phyloP scores from a whole-genome alignment of 1,284 basidiomycete species.

The Malassezia slooffiae region DNA sequence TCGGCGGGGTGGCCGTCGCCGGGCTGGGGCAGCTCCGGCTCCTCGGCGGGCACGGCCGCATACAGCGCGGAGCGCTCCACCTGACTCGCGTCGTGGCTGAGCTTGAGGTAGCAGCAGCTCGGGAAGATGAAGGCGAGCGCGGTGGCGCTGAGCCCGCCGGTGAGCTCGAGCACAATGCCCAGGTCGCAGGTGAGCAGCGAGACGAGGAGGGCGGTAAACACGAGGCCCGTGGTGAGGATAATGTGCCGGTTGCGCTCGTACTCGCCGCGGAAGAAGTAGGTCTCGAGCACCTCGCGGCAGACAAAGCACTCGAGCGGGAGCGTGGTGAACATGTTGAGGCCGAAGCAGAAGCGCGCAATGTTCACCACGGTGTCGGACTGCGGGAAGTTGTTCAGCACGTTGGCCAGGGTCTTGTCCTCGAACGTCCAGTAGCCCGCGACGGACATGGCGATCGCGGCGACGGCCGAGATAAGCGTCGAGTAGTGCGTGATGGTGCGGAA shows the following conservation, averaged over 20 bases:
- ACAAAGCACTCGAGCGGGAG: conserved; percentile 85
- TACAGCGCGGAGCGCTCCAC: conserved; percentile 17
- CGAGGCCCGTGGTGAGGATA: conserved; percentile 75
- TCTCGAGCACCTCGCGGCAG: conserved; percentile 62
- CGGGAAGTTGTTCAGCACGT: conserved; percentile 46
- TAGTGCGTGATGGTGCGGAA: conserved; percentile 82
- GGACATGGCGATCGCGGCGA: conserved; percentile 53
- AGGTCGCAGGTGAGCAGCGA: conserved; percentile 88
- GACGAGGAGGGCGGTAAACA: conserved; percentile 72
- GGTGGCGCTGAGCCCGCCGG: conserved; percentile 85
- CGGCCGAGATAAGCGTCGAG: conserved; percentile 41
- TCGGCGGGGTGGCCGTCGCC: conserved; percentile 11
- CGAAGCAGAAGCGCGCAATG: conserved; percentile 86
- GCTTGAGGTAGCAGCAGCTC: conserved; percentile 41
- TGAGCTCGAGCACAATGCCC: conserved; percentile 92
- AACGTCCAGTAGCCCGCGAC: conserved; percentile 87
- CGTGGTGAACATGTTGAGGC: conserved; percentile 96
- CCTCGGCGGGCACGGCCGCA: not conserved
- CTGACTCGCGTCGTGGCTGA: conserved; percentile 28
- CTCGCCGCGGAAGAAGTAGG: conserved; percentile 32
- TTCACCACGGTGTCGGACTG: conserved; percentile 49
- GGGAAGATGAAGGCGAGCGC: conserved; percentile 75
- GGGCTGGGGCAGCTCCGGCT: conserved; percentile 2
- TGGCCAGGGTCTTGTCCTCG: conserved; percentile 71
- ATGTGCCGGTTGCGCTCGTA: conserved; percentile 57